Evolutionary conservation across 75 land plant species (phyloP), one percentile per base, ranked within the genome.

Genomic region (Cryptomeria japonica): DNA sequence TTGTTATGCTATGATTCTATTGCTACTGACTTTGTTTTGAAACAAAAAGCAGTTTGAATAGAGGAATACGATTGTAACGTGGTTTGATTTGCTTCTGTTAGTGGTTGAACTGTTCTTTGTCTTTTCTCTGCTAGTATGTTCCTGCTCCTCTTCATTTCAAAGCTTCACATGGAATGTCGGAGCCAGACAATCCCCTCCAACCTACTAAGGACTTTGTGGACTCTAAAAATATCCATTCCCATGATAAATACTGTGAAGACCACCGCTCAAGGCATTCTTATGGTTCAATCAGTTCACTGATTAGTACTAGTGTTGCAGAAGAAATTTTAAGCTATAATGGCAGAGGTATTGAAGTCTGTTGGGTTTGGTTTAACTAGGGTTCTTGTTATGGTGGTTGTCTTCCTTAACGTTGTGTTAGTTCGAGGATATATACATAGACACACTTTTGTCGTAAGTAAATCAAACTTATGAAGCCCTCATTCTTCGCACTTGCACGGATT

Each of bases 361-460:
- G 38, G 77, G 37, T 5, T 34, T 1, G 13, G 77, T 75, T 34
- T 34, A 34, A 75, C 37, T 34, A 13, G 84, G 13, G 1, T 82
- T 19, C n/a, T 41, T 25, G 47, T 82, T 4, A 3, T 82, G 49
- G 47, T 44, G 49, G 28, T 41, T 10, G 5, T 82, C 0, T 82
- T 14, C 68, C 39, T 85, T 1, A 22, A n/a, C 0, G 32, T 85
- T 36, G 56, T 55, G 14, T 25, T 22, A 25, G 68, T 36, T 16
- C 25, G 3, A 37, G 86, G 8, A 13, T 13, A 8, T 56, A 37
- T 85, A 37, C 68, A 49, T 22, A 85, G 4, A 56, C 64, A 85
- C 68, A 85, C 86, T 1, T 85, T 85, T 10, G 64, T 85, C 19
- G 86, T 85, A 55, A 51, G 86, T 53, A 28, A 16, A 6, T 11